Base-by-base conservation (phyloP, 495 filamentous ascomycete species). In the Xylaria palmicola region DNA sequence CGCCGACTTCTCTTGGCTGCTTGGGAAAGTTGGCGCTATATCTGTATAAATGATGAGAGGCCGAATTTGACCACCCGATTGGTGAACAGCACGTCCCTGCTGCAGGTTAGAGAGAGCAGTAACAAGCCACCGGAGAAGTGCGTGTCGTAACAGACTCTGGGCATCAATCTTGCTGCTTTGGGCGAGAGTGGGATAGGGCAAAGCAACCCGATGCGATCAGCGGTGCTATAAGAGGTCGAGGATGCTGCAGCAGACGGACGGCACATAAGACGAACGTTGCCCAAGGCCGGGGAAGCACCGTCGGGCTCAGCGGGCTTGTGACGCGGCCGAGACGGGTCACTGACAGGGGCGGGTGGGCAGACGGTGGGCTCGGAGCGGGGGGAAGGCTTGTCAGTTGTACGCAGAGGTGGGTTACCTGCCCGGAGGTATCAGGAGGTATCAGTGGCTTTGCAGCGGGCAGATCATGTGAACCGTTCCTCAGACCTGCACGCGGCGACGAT, bases 321-420 rank as follows among this genome's bases (percentile, higher is more conserved):
- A 40, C n/a, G 36, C 51, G 51, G 51, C 51, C 51, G 51, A 40
- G 36, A 55, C 51, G 24, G 51, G 13, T 41, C 36, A 36, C 7
- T 41, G 6, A 51, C 19, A 51, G 48, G 17, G 24, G 22, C 9
- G 15, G 15, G 48, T 51, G 48, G 48, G 48, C 19, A 51, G 30
- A 17, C 9, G 20, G 30, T 51, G 48, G 32, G 37, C 50, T 32
- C 32, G 50, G 50, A 37, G 50, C 50, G 50, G 50, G 32, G 49
- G 20, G 10, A 13, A 32, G 17, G 8, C 8, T 24, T 30, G 26
- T 6, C 7, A 26, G 6, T 7, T n/a, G n/a, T n/a, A n/a, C n/a
- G n/a, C n/a, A n/a, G n/a, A n/a, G n/a, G n/a, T n/a, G n/a, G n/a
- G n/a, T n/a, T n/a, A n/a, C n/a, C n/a, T n/a, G n/a, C n/a, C n/a